A percentile compares a stretch with the other conserved stretches of the same genome.
These are phyloP conservation scores for Pyrenophora teres DNA, from an alignment of 2,329 filamentous ascomycete genomes.

Conservation along the genomic window DNA sequence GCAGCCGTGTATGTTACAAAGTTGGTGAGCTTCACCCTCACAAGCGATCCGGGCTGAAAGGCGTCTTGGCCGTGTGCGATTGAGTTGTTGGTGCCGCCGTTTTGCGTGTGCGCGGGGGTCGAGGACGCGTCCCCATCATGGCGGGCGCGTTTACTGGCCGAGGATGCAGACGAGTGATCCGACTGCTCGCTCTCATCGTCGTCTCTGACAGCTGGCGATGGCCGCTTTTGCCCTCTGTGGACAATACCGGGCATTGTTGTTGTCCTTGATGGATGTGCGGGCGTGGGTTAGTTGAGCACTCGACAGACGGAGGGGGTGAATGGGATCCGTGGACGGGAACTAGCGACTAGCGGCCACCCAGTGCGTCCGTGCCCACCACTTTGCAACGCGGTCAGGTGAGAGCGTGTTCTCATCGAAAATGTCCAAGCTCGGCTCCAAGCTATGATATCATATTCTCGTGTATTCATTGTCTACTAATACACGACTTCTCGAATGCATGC, in stretches of 20 bases:
- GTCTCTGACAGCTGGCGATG: slow-evolving; percentile 23
- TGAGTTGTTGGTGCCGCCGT: slow-evolving; percentile 3
- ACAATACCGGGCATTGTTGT: slow-evolving; percentile 36
- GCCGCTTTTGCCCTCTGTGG: slow-evolving; percentile 31
- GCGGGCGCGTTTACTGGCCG: slow-evolving; percentile 41
- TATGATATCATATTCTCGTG: not conserved
- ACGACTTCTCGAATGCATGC: slow-evolving; percentile 9
- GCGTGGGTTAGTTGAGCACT: not conserved
- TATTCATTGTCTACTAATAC: slow-evolving; percentile 21
- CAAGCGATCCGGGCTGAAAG: slow-evolving; percentile 76
- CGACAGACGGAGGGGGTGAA: slow-evolving; percentile 1
- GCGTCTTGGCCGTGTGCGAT: slow-evolving; percentile 20
- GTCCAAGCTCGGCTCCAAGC: not conserved
- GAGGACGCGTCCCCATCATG: slow-evolving; percentile 37
- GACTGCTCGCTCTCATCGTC: slow-evolving; percentile 27
- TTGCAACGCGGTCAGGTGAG: slow-evolving; percentile 21
- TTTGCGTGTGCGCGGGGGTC: slow-evolving; percentile 9
- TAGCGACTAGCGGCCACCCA: slow-evolving; percentile 3
- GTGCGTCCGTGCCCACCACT: slow-evolving; percentile 3
- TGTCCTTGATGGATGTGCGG: not conserved
- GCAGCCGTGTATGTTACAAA: slow-evolving; percentile 95
- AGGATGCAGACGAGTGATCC: slow-evolving; percentile 28
- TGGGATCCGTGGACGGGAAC: not conserved
- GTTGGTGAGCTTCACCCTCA: slow-evolving; percentile 81
- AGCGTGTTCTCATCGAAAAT: slow-evolving; percentile 8